phyloP scores from a whole-genome alignment of 2,329 filamentous ascomycete genomes.

The Penicillium oxalicum region DNA sequence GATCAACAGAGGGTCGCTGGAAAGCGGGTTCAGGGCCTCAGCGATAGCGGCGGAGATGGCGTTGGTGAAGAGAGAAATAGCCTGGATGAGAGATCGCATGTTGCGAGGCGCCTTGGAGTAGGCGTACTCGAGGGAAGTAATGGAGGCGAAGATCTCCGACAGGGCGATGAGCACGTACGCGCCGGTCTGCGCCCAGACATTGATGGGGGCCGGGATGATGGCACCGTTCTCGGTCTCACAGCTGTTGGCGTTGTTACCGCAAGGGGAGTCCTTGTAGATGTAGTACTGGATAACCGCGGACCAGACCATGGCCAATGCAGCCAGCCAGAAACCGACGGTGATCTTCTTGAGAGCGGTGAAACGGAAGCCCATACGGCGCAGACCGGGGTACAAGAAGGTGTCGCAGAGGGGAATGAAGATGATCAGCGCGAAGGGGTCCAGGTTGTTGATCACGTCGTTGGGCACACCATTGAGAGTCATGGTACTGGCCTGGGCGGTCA shows the following conservation, averaged over 20 bases:
- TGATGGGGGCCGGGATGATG: slow-evolving; percentile 50
- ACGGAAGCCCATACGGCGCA: slow-evolving; percentile 42
- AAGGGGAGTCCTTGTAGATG: slow-evolving; percentile 57
- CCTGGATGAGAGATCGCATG: slow-evolving; percentile 68
- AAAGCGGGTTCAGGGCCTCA: slow-evolving; percentile 59
- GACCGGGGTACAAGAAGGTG: slow-evolving; percentile 45
- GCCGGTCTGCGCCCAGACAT: slow-evolving; percentile 52
- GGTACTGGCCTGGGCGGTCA: slow-evolving; percentile 51
- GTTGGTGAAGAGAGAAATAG: slow-evolving; percentile 64
- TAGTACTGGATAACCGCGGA: slow-evolving; percentile 46
- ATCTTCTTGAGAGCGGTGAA: slow-evolving; percentile 53
- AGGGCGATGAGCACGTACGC: slow-evolving; percentile 50
- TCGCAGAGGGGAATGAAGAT: slow-evolving; percentile 52
- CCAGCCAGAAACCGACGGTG: slow-evolving; percentile 45
- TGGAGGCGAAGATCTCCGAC: slow-evolving; percentile 54
- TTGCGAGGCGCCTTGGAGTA: slow-evolving; percentile 72
- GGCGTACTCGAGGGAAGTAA: slow-evolving; percentile 66
- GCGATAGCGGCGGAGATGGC: slow-evolving; percentile 64
- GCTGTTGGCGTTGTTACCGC: slow-evolving; percentile 49
- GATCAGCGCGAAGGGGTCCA: slow-evolving; percentile 49
- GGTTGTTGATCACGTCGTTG: slow-evolving; percentile 51
- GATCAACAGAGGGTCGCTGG: slow-evolving; percentile 59
- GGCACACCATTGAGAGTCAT: slow-evolving; percentile 49
- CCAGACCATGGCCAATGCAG: slow-evolving; percentile 45
- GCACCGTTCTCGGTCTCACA: slow-evolving; percentile 31